Percentiles rank a stretch among this genome's conserved stretches.
phyloP scores from a whole-genome alignment of 768 basidiomycete genomes.

The Mycena galericulata region DNA sequence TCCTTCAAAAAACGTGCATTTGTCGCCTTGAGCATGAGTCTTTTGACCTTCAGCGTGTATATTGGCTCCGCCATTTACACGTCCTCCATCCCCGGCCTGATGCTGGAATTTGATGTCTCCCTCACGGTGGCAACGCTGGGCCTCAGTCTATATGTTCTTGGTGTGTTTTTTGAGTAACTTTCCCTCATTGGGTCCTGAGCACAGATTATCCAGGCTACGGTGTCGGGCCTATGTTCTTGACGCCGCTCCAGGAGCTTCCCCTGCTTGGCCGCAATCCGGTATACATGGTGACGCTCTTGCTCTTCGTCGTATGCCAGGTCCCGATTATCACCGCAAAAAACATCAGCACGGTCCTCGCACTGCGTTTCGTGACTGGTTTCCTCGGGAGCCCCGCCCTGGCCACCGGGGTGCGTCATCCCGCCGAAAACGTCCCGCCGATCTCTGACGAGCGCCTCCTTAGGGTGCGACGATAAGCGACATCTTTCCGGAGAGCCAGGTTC shows the following conservation, averaged over 20 bases:
- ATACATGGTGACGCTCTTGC: conserved; percentile 46
- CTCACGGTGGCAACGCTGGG: conserved; percentile 44
- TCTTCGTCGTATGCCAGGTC: conserved; percentile 48
- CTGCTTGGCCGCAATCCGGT: conserved; percentile 46
- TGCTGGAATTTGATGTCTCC: conserved; percentile 43
- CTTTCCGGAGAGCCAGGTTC: conserved; percentile 19
- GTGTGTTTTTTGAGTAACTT: conserved; percentile 24
- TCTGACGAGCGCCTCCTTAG: neutral
- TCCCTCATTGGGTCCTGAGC: neutral
- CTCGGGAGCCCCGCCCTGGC: conserved; percentile 48
- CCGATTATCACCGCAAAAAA: conserved; percentile 47
- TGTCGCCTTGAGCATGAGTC: conserved; percentile 45
- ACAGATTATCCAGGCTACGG: conserved; percentile 25
- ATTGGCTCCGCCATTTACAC: conserved; percentile 50
- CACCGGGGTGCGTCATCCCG: conserved; percentile 35
- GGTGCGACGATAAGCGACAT: conserved; percentile 23
- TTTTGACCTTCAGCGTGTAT: conserved; percentile 48
- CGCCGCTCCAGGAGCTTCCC: conserved; percentile 48
- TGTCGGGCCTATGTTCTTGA: conserved; percentile 42
- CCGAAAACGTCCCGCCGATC: no score
- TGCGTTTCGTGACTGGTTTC: conserved; percentile 49
- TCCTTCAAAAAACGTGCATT: conserved; percentile 42
- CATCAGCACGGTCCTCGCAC: conserved; percentile 45
- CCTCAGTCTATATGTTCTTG: conserved; percentile 41
- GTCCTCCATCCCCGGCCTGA: conserved; percentile 41